These are phyloP conservation scores for Cryptococcus depauperatus DNA, from an alignment of 1,284 basidiomycete genomes.

Conservation along the genomic window DNA sequence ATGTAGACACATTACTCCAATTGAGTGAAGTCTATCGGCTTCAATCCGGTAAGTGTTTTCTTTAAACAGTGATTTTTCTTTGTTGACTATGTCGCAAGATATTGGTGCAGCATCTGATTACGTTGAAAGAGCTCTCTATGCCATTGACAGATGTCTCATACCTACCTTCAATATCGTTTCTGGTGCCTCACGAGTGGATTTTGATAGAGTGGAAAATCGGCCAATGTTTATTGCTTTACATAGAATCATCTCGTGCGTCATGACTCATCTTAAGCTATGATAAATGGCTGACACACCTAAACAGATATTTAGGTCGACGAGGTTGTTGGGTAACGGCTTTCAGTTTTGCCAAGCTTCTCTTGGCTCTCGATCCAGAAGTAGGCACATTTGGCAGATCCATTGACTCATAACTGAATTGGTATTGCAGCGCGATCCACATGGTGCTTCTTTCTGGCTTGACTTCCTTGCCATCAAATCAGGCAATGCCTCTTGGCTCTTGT, in stretches of 20 bases:
- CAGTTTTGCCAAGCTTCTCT: slow-evolving; percentile 74
- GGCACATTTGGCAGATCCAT: slow-evolving; percentile 5
- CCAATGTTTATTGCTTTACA: slow-evolving; percentile 55
- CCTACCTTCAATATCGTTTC: slow-evolving; percentile 72
- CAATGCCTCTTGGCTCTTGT: slow-evolving; percentile 70
- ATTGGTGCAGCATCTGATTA: slow-evolving; percentile 74
- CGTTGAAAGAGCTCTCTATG: slow-evolving; percentile 75
- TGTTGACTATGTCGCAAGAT: slow-evolving; percentile 48
- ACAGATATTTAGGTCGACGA: slow-evolving; percentile 69
- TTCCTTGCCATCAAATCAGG: slow-evolving; percentile 70
- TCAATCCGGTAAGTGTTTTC: slow-evolving; percentile 57
- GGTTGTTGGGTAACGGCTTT: slow-evolving; percentile 81
- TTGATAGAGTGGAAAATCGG: slow-evolving; percentile 52
- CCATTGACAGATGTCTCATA: slow-evolving; percentile 77
- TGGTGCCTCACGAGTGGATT: slow-evolving; percentile 74
- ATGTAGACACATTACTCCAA: slow-evolving; percentile 83
- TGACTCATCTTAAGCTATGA: neutral
- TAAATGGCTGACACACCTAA: neutral
- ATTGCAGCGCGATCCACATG: slow-evolving; percentile 64
- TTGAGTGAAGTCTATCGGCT: slow-evolving; percentile 67
- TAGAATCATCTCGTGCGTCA: slow-evolving; percentile 61
- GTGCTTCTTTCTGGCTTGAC: slow-evolving; percentile 72
- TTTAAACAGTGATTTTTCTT: neutral
- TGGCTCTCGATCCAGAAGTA: slow-evolving; percentile 65
- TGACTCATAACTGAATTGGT: neutral